Percentiles rank a stretch among this genome's conserved stretches.
phyloP scores from a whole-genome alignment of 805 yeast species.

The Candida chilensis region DNA sequence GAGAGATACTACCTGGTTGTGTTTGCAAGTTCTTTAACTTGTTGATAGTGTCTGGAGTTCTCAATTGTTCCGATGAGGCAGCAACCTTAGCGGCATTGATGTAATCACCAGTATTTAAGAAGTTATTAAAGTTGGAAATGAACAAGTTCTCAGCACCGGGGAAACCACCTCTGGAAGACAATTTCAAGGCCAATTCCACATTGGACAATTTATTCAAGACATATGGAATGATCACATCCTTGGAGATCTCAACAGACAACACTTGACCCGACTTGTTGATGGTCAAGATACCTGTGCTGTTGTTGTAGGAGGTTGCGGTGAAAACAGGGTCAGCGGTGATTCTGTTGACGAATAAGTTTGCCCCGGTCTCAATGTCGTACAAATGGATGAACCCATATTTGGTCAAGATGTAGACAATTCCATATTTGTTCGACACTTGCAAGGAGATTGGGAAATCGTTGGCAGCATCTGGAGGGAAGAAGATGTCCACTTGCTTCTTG shows the following conservation, averaged over 20 bases:
- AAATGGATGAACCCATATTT: constrained; percentile 95
- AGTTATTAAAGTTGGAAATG: constrained; percentile 82
- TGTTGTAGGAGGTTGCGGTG: constrained; percentile 69
- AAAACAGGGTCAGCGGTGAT: constrained; percentile 94
- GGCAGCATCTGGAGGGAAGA: constrained; percentile 93
- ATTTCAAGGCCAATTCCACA: constrained; percentile 74
- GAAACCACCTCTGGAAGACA: constrained; percentile 92
- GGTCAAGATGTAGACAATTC: constrained; percentile 82
- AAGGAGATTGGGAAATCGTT: constrained; percentile 95
- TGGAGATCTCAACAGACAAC: constrained; percentile 81
- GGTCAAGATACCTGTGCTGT: constrained; percentile 78
- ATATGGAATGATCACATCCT: constrained; percentile 81
- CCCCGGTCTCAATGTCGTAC: constrained; percentile 89
- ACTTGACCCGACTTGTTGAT: constrained; percentile 95
- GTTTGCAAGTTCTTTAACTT: constrained; percentile 86
- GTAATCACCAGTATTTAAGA: constrained; percentile 79
- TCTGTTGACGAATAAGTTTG: constrained; percentile 89
- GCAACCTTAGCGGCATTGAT: constrained; percentile 93
- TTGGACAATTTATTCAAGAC: constrained; percentile 80
- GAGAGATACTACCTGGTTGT: constrained; percentile 91
- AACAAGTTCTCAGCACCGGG: constrained; percentile 96
- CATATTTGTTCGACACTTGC: constrained; percentile 78
- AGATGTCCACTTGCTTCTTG: constrained; percentile 87
- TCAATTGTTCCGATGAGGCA: constrained; percentile 84
- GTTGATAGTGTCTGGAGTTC: constrained; percentile 92